Evolutionary conservation across 768 basidiomycete species (phyloP), one percentile per base, ranked within the genome.

Genomic region (Phanerochaete sordida): DNA sequence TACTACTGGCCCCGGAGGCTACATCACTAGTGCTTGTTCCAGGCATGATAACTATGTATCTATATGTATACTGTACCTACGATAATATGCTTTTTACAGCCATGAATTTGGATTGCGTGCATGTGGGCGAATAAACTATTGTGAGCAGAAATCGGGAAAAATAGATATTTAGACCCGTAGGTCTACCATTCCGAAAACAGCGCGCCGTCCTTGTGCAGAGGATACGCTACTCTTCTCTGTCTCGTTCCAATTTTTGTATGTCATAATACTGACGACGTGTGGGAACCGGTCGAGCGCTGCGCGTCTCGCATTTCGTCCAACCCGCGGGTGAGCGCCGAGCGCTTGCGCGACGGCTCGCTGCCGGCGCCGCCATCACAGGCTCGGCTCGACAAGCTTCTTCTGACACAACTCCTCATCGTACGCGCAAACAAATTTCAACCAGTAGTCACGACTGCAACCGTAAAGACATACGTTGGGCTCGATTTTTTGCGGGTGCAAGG

Each of bases 161-260:
- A 75, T 73, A 74, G 75, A 75, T 75, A 75, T 74, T 74, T 72
- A 75, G 71, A 74, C 70, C 73, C 72, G 71, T 73, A 73, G 72
- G 68, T 73, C 72, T 88, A 88, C 88, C 87, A 90, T 88, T 90
- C 89, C 87, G 88, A 86, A 83, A 89, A 90, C n/a, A 92, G 90
- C 90, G 91, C 95, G 94, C 95, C 94, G 95, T 96, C 94, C 94
- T 96, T 97, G 94, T 96, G 95, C 94, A 96, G 94, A 95, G 94
- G 93, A 94, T 91, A 96, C 96, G 94, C 94, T 95, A 95, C 95
- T 95, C 94, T 95, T 95, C 94, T 96, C 93, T 94, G 93, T 95
- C 95, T 95, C 90, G 92, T 94, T 95, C 91, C 93, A 93, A 94
- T 90, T 92, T 93, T 94, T 90, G 86, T 91, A 88, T 90, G 90